Conservation (phyloP, 2,329 filamentous ascomycete genomes). For the Cordyceps tenuipes region DNA sequence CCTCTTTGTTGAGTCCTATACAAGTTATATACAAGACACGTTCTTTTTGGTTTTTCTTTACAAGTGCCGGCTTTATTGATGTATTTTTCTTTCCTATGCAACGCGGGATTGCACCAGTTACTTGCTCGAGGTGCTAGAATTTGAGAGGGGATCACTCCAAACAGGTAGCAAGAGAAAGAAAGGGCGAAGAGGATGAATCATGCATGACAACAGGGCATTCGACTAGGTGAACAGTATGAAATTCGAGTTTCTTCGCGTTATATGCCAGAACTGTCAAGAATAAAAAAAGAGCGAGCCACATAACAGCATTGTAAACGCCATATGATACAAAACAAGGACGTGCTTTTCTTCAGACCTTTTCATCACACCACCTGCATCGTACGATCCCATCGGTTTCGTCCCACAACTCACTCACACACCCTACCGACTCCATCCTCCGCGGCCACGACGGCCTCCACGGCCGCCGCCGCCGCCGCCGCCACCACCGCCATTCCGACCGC, state of each 20-base stretch:
- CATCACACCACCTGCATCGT: background rate
- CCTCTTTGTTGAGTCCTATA: conserved; percentile 1
- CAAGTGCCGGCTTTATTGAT: background rate
- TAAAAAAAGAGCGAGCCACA: background rate
- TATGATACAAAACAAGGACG: conserved; percentile 2
- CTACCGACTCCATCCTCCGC: background rate
- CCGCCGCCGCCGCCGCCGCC: conserved; percentile 3
- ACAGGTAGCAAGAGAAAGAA: background rate
- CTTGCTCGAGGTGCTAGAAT: background rate
- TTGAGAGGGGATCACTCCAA: background rate
- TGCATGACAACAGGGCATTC: background rate
- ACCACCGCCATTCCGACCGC: background rate
- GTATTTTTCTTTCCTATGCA: background rate
- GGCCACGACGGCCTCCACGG: conserved; percentile 1
- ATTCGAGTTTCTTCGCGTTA: background rate
- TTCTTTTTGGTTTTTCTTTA: background rate
- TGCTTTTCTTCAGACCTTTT: conserved; percentile 7
- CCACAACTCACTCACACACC: background rate
- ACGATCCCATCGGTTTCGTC: too few relatives aligned
- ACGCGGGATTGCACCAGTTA: too few relatives aligned
- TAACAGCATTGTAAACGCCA: background rate
- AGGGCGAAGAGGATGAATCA: background rate
- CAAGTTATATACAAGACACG: conserved; percentile 4
- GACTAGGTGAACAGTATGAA: background rate
- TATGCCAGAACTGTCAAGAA: background rate